phyloP scores from a whole-genome alignment of 2,329 filamentous ascomycete species.

The Beauveria caledonica region DNA sequence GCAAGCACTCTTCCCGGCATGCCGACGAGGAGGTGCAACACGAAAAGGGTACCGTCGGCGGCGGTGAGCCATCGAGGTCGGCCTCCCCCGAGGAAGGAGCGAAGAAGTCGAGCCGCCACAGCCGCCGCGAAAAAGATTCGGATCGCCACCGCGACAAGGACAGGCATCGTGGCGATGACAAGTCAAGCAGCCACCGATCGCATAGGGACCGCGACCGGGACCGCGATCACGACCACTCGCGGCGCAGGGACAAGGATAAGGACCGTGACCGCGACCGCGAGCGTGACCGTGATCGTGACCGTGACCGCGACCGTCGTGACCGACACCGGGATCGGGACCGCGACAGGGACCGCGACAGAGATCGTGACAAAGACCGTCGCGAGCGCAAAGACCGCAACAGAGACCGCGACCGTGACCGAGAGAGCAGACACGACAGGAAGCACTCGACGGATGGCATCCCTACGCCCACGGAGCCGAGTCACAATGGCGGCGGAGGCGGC shows the following conservation, averaged over 20 bases:
- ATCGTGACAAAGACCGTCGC: constrained; percentile 25
- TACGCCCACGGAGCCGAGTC: constrained; percentile 18
- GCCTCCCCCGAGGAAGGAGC: constrained; percentile 50
- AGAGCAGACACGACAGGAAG: constrained; percentile 22
- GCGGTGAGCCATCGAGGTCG: constrained; percentile 53
- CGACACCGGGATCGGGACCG: too few relatives aligned
- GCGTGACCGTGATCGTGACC: constrained; percentile 25
- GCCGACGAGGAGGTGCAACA: constrained; percentile 36
- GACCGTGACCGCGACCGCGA: constrained; percentile 29
- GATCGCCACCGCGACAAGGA: constrained; percentile 36
- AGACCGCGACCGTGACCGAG: constrained; percentile 25
- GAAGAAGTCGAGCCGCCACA: constrained; percentile 50
- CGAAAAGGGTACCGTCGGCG: constrained; percentile 26
- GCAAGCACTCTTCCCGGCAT: constrained; percentile 30
- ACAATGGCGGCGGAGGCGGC: constrained; percentile 15
- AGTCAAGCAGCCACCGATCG: constrained; percentile 31
- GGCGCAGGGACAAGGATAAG: constrained; percentile 14
- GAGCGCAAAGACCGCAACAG: constrained; percentile 32
- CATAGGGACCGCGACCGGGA: constrained; percentile 28
- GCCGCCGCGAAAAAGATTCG: constrained; percentile 47
- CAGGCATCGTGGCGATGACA: constrained; percentile 38
- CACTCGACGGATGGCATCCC: constrained; percentile 21
- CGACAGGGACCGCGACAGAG: constrained; percentile 22
- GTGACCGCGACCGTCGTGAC: too few relatives aligned
- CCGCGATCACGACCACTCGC: constrained; percentile 22